Evolutionary conservation across 2,329 filamentous ascomycete species (phyloP).

Genomic region (Juglanconis oblonga): DNA sequence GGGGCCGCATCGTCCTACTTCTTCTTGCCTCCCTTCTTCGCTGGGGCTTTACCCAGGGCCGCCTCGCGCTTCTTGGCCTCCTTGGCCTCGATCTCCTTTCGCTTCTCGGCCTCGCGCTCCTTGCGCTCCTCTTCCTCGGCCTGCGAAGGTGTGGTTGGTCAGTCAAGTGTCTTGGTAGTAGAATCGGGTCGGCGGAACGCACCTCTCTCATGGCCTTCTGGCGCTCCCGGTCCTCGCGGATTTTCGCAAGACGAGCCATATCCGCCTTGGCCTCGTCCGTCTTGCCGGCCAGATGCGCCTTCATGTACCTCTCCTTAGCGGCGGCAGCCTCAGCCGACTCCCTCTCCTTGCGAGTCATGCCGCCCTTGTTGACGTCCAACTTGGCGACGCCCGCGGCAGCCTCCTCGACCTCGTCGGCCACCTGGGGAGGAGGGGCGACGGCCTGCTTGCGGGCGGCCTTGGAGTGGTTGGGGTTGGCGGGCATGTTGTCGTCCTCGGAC

Average conservation of each 20-base stretch:
- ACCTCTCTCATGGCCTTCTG: slow-evolving; percentile 81
- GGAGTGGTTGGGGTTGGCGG: slow-evolving; percentile 89
- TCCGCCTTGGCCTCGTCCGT: slow-evolving; percentile 93
- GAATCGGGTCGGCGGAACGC: slow-evolving; percentile 33
- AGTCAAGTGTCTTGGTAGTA: background rate
- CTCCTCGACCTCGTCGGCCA: slow-evolving; percentile 36
- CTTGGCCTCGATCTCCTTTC: slow-evolving; percentile 50
- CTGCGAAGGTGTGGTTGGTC: slow-evolving; percentile 33
- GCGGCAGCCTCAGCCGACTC: slow-evolving; percentile 83
- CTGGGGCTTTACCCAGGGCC: slow-evolving; percentile 39
- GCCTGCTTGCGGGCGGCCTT: slow-evolving; percentile 66
- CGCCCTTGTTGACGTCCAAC: slow-evolving; percentile 37
- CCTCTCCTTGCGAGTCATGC: slow-evolving; percentile 49
- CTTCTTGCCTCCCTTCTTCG: slow-evolving; percentile 46
- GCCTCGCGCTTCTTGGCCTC: slow-evolving; percentile 56
- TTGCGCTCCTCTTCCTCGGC: slow-evolving; percentile 59
- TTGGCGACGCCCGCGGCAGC: slow-evolving; percentile 56
- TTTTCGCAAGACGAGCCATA: slow-evolving; percentile 74
- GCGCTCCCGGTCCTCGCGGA: slow-evolving; percentile 81
- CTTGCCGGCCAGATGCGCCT: slow-evolving; percentile 90
- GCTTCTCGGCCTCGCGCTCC: slow-evolving; percentile 46
- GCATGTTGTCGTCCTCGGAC: slow-evolving; percentile 62
- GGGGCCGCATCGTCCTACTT: slow-evolving; percentile 22
- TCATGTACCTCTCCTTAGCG: slow-evolving; percentile 86
- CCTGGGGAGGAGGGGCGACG: slow-evolving; percentile 34